Evolutionary conservation across 225 moss, liverwort and hornwort species (phyloP).

Genomic region (Ulota crispa): DNA sequence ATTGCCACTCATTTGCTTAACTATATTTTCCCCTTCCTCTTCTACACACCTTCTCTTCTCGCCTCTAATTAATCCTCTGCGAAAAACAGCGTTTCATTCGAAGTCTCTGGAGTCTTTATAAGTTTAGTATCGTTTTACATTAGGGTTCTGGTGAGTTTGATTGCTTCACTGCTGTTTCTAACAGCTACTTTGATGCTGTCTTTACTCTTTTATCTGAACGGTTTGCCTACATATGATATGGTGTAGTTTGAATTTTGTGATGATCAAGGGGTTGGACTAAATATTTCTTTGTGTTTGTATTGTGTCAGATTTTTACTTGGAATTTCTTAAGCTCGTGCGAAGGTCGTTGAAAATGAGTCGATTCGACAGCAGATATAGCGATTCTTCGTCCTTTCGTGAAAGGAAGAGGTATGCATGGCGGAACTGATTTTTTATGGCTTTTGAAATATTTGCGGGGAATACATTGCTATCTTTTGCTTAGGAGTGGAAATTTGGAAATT

Average conservation of each 20-base stretch:
- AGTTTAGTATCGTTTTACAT: neutral
- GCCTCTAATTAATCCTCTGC: neutral
- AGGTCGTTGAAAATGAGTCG: slow-evolving; percentile 58
- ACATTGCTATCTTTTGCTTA: neutral
- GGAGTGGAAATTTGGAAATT: neutral
- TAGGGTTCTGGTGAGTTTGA: neutral
- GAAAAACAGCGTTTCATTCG: neutral
- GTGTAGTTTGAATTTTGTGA: neutral
- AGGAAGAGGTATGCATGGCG: slow-evolving; percentile 58
- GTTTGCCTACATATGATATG: neutral
- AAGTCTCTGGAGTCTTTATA: neutral
- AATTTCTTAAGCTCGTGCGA: neutral
- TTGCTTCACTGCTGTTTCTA: neutral
- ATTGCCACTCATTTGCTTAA: neutral
- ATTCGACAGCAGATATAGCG: slow-evolving; percentile 78
- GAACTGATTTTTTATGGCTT: neutral
- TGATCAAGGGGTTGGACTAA: neutral
- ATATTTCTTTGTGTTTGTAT: neutral
- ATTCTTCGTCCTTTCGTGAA: slow-evolving; percentile 83
- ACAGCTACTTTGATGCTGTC: neutral
- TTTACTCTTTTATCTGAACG: neutral
- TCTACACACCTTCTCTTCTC: neutral
- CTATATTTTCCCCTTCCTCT: neutral
- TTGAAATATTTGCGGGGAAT: neutral
- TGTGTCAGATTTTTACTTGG: neutral